Evolutionary conservation across 2,329 filamentous ascomycete genomes (phyloP).

Genomic region (Epicoccum nigrum): DNA sequence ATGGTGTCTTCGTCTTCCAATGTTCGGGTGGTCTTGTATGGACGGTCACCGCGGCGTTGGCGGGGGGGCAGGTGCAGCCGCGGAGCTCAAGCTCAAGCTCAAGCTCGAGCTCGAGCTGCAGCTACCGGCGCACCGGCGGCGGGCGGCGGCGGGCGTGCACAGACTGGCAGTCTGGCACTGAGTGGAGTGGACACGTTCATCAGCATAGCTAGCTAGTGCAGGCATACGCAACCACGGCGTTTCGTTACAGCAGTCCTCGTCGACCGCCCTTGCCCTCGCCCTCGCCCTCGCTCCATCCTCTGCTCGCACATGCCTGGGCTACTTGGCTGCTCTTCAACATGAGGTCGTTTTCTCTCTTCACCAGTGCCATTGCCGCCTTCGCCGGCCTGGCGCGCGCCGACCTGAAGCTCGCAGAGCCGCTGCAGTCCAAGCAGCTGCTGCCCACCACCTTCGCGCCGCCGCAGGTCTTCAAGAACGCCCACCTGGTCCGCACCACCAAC

Average conservation of each 20-base stretch:
- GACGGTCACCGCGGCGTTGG: too few species aligned
- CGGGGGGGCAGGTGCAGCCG: too few species aligned
- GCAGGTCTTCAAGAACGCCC: slow-evolving; percentile 91
- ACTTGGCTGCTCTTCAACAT: slow-evolving; percentile 43
- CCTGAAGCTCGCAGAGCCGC: slow-evolving; percentile 65
- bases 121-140: too few species aligned
- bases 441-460: slow-evolving; percentile 74
- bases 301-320: slow-evolving; percentile 41
- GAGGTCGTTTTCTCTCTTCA: slow-evolving; percentile 47
- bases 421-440: slow-evolving; percentile 58
- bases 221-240: slow-evolving; percentile 23
- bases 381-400: slow-evolving; percentile 64
- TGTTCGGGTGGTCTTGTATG: background rate
- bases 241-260: slow-evolving; percentile 14
- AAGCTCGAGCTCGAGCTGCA: slow-evolving; percentile 12
- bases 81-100: too few species aligned
- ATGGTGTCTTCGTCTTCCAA: slow-evolving; percentile 25
- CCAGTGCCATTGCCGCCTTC: slow-evolving; percentile 61
- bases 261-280: too few species aligned
- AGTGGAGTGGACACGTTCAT: slow-evolving; percentile 44
- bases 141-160: too few species aligned
- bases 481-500: slow-evolving; percentile 87
- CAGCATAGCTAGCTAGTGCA: too few species aligned
- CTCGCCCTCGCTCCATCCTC: slow-evolving; percentile 12
- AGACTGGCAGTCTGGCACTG: too few species aligned